phyloP scores from a whole-genome alignment of 192 early-diverging fungal species.

The Kappamyces sp. region DNA sequence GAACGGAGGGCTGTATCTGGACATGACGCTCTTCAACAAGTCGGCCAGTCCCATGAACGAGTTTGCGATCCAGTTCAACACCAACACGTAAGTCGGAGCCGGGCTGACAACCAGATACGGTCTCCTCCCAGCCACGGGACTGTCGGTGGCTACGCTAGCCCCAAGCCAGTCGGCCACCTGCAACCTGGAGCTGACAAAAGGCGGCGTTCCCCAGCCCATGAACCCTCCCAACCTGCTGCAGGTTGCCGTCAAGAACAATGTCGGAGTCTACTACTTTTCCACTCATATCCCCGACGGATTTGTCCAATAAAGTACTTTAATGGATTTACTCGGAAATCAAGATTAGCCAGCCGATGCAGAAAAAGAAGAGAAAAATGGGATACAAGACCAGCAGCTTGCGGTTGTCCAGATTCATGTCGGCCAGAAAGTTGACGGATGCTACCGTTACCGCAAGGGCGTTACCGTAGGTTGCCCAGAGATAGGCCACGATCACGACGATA shows the following conservation, averaged over 20 bases:
- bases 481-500: conserved; percentile 68
- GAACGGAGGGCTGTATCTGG: conserved; percentile 31
- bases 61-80: conserved; percentile 59
- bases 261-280: conserved; percentile 47
- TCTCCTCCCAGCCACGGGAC: conserved; percentile 31
- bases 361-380: conserved; percentile 93
- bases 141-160: conserved; percentile 30
- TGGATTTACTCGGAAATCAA: conserved; percentile 18
- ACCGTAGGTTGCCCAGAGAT: conserved; percentile 85
- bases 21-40: conserved; percentile 41
- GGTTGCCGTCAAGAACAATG: conserved; percentile 49
- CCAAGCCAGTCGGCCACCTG: conserved; percentile 22
- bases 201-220: conserved; percentile 28
- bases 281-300: not conserved
- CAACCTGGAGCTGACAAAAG: conserved; percentile 19
- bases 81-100: conserved; percentile 33
- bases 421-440: conserved; percentile 91
- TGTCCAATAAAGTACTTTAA: too few relatives aligned
- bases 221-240: conserved; percentile 44
- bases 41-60: conserved; percentile 29
- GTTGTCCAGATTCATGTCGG: conserved; percentile 79
- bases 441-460: conserved; percentile 15
- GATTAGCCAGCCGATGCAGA: conserved; percentile 92
- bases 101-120: conserved; percentile 33
- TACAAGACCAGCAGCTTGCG: conserved; percentile 83